Evolutionary conservation across 2,329 filamentous ascomycete species (phyloP).

Genomic region (Knoxdaviesia capensis): DNA sequence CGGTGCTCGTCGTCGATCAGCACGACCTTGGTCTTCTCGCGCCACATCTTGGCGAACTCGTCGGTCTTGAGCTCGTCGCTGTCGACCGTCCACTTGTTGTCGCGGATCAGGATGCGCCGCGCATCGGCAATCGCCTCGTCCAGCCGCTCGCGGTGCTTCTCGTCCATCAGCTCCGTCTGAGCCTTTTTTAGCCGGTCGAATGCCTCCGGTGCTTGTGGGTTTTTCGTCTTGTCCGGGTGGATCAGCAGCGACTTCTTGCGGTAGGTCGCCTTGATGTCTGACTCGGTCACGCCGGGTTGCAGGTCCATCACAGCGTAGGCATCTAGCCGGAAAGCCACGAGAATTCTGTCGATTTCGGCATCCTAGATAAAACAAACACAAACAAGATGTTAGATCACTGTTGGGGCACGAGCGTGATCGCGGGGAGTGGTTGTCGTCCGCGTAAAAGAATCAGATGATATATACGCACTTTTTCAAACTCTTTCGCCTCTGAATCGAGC

Average conservation of each 20-base stretch:
- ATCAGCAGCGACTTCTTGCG: constrained; percentile 97
- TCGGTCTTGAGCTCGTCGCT: constrained; percentile 69
- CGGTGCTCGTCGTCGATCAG: constrained; percentile 85
- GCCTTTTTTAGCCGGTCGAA: constrained; percentile 96
- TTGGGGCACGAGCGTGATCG: not conserved
- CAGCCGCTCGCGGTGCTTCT: constrained; percentile 69
- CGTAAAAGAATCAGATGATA: constrained; percentile 6
- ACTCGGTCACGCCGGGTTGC: constrained; percentile 84
- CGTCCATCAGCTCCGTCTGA: constrained; percentile 76
- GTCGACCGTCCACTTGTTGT: constrained; percentile 83
- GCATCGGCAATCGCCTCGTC: constrained; percentile 95
- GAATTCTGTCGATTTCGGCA: constrained; percentile 85
- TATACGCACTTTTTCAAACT: constrained; percentile 60
- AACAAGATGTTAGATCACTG: not conserved
- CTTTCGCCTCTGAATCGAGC: constrained; percentile 69
- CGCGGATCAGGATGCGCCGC: constrained; percentile 81
- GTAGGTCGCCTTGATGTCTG: constrained; percentile 86
- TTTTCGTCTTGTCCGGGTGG: constrained; percentile 93
- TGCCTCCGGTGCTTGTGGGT: constrained; percentile 76
- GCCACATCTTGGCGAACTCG: constrained; percentile 70
- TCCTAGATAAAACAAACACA: constrained; percentile 35
- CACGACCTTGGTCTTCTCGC: constrained; percentile 73
- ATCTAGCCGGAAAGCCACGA: constrained; percentile 65
- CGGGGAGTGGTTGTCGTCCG: not conserved
- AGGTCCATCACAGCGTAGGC: constrained; percentile 87